Conservation (phyloP, 1,284 basidiomycete species). For the Cystobasidium sp. region DNA sequence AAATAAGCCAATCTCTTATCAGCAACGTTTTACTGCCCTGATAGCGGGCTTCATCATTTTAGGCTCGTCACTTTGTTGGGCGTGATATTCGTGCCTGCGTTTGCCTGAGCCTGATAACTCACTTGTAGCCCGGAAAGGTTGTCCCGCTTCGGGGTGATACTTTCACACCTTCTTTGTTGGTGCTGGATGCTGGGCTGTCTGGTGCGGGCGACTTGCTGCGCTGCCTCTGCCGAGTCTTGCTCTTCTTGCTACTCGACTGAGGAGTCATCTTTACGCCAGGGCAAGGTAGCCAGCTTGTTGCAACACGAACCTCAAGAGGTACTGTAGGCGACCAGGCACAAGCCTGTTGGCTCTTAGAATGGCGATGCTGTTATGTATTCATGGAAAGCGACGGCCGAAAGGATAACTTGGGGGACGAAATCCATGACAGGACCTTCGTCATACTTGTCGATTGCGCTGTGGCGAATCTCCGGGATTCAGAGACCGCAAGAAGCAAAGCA, state of each 20-base stretch:
- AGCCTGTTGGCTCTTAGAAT: too few species aligned
- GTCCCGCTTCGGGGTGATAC: slow-evolving; percentile 6
- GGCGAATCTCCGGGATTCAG: too few species aligned
- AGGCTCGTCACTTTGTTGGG: not conserved
- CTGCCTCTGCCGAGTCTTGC: slow-evolving; percentile 9
- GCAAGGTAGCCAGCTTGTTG: too few species aligned
- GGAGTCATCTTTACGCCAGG: not conserved
- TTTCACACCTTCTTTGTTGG: not conserved
- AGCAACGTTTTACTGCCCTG: slow-evolving; percentile 1
- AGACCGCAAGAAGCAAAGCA: too few species aligned
- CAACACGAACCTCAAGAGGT: not conserved
- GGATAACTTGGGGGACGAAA: too few species aligned
- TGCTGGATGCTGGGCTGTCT: not conserved
- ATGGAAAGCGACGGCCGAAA: too few species aligned
- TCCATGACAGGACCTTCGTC: too few species aligned
- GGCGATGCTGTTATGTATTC: too few species aligned
- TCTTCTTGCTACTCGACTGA: not conserved
- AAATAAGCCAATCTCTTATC: slow-evolving; percentile 4
- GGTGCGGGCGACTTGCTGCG: slow-evolving; percentile 1
- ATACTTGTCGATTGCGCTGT: too few species aligned
- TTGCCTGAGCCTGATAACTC: not conserved
- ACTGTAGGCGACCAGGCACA: too few species aligned
- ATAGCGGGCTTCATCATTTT: not conserved
- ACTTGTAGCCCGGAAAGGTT: slow-evolving; percentile 2
- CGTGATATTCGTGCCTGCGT: not conserved